Evolutionary conservation across 2,329 filamentous ascomycete genomes (phyloP).

Genomic region (Pyrenophora seminiperda): DNA sequence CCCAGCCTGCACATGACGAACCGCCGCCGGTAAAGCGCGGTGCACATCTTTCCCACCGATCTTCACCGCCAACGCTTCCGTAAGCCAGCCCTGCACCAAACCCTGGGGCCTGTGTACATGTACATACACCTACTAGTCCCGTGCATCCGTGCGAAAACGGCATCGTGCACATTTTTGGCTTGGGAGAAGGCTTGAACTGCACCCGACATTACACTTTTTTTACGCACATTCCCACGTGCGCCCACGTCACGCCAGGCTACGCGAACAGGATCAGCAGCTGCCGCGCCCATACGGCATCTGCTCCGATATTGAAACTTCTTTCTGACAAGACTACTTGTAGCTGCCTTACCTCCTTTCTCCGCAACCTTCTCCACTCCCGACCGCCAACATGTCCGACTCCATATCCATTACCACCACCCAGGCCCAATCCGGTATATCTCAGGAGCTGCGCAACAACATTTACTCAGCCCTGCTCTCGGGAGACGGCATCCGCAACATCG

Average conservation of each 20-base stretch:
- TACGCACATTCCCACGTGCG: slow-evolving; percentile 13
- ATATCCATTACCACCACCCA: slow-evolving; percentile 41
- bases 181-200: no score
- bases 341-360: background rate
- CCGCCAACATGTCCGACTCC: slow-evolving; percentile 12
- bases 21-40: slow-evolving; percentile 8
- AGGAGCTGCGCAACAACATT: slow-evolving; percentile 49
- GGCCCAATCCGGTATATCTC: slow-evolving; percentile 51
- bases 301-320: slow-evolving; percentile 5
- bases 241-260: slow-evolving; percentile 6
- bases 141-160: slow-evolving; percentile 11
- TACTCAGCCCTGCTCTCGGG: slow-evolving; percentile 54
- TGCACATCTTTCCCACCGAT: slow-evolving; percentile 14
- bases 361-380: background rate
- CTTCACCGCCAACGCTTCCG: slow-evolving; percentile 15
- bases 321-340: background rate
- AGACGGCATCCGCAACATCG: slow-evolving; percentile 61
- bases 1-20: background rate
- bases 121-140: no score
- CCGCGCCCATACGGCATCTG: slow-evolving; percentile 12
- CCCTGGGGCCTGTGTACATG: slow-evolving; percentile 4
- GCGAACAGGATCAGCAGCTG: slow-evolving; percentile 15
- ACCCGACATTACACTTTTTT: slow-evolving; percentile 2
- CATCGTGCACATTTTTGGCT: slow-evolving; percentile 8
- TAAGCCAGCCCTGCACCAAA: slow-evolving; percentile 5